Percentiles rank a stretch among this genome's conserved stretches.
Evolutionary conservation across 2,329 filamentous ascomycete species (phyloP).

Genomic region (Akanthomyces muscarius): DNA sequence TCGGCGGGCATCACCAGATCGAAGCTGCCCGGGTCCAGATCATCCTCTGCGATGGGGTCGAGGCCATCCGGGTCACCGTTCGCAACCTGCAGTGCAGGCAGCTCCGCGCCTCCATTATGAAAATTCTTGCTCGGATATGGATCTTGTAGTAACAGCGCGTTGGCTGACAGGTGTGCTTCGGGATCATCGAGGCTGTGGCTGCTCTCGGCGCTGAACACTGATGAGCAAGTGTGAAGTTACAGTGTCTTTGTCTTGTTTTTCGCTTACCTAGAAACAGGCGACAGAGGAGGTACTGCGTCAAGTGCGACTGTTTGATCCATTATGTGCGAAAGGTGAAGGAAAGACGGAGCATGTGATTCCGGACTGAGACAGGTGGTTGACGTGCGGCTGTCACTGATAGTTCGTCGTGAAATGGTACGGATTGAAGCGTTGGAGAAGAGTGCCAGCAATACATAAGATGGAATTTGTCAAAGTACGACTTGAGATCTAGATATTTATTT

Average conservation of each 20-base stretch:
- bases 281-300: slow-evolving; percentile 14
- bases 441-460: not conserved
- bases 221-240: not conserved
- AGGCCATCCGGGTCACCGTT: slow-evolving; percentile 26
- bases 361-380: not conserved
- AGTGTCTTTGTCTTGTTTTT: not conserved
- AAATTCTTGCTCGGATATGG: not conserved
- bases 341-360: not conserved
- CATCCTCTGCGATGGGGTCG: slow-evolving; percentile 34
- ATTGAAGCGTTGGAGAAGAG: not conserved
- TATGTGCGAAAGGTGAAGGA: not conserved
- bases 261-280: slow-evolving; percentile 14
- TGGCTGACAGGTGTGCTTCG: not conserved
- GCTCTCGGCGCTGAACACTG: not conserved
- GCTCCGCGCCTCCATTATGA: not conserved
- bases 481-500: not conserved
- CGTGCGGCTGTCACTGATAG: not conserved
- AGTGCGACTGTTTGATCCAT: slow-evolving; percentile 13
- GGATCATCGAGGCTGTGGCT: slow-evolving; percentile 6
- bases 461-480: not conserved
- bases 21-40: slow-evolving; percentile 36
- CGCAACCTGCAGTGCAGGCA: slow-evolving; percentile 22
- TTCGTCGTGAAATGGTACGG: not conserved
- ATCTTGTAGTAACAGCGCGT: not conserved
- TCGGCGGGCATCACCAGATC: slow-evolving; percentile 29